Conservation (phyloP, 2,329 filamentous ascomycete genomes). For the Tolypocladium paradoxum region DNA sequence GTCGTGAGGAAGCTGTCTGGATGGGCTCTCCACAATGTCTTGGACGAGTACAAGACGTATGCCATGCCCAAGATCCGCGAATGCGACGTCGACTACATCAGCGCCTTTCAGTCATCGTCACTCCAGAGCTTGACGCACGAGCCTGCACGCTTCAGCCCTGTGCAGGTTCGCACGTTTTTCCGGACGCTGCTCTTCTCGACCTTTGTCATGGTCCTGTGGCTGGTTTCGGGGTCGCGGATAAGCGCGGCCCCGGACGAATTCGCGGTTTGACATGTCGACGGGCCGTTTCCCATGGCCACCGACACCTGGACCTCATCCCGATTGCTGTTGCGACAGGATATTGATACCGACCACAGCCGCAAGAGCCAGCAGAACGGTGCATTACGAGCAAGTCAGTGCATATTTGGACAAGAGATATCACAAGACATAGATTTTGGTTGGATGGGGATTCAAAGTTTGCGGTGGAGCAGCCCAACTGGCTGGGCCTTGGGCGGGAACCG, state of each 20-base stretch:
- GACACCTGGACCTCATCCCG: neutral
- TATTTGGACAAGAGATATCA: neutral
- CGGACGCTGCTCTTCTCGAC: slow-evolving; percentile 32
- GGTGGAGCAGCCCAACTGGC: neutral
- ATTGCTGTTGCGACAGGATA: neutral
- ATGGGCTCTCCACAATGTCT: slow-evolving; percentile 49
- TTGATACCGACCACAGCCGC: neutral
- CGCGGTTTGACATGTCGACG: neutral
- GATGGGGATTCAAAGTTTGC: neutral
- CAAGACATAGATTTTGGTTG: neutral
- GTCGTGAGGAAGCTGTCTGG: slow-evolving; percentile 64
- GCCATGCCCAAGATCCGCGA: slow-evolving; percentile 50
- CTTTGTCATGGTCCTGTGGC: slow-evolving; percentile 32
- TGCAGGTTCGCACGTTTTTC: slow-evolving; percentile 26
- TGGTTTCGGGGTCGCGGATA: slow-evolving; percentile 25
- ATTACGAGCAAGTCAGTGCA: neutral
- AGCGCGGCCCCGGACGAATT: neutral
- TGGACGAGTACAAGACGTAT: slow-evolving; percentile 65
- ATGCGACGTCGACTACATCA: slow-evolving; percentile 49
- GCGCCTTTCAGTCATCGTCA: slow-evolving; percentile 33
- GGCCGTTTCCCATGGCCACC: neutral
- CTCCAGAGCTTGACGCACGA: slow-evolving; percentile 14
- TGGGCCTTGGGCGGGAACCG: neutral
- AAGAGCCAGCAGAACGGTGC: neutral
- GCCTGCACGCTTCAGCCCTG: slow-evolving; percentile 7